These are phyloP conservation scores for Yamadazyma buinensis DNA, from an alignment of 1,139 yeast species.

Conservation along the genomic window DNA sequence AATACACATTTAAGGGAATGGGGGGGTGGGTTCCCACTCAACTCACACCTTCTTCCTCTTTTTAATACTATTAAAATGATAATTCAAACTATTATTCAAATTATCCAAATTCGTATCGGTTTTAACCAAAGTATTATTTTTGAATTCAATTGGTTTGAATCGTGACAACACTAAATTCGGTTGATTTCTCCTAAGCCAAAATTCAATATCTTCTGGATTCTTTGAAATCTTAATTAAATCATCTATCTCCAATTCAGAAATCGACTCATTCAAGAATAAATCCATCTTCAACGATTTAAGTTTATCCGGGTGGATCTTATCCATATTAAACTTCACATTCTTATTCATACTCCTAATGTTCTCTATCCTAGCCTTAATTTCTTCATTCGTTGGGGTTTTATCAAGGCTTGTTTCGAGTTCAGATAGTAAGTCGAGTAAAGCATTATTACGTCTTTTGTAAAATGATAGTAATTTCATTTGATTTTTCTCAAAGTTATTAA, in stretches of 20 bases:
- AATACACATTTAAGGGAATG: no score
- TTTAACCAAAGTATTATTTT: constrained; percentile 13
- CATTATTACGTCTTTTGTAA: constrained; percentile 38
- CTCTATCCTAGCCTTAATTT: constrained; percentile 16
- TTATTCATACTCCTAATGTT: constrained; percentile 23
- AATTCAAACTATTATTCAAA: constrained; percentile 10
- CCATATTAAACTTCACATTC: constrained; percentile 11
- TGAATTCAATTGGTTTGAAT: constrained; percentile 30
- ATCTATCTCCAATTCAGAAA: constrained; percentile 39
- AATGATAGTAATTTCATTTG: constrained; percentile 34
- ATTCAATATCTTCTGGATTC: constrained; percentile 39
- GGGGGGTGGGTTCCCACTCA: no score
- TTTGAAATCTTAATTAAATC: constrained; percentile 31
- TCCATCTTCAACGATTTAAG: constrained; percentile 8
- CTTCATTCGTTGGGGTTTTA: constrained; percentile 4
- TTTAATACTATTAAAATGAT: constrained; percentile 8
- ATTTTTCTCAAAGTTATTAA: constrained; percentile 29
- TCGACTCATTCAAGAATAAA: constrained; percentile 22
- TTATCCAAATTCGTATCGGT: constrained; percentile 12
- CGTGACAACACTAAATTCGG: constrained; percentile 33
- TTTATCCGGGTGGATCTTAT: not conserved
- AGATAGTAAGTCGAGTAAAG: constrained; percentile 29
- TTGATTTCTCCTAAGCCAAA: constrained; percentile 38
- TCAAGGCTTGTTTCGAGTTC: constrained; percentile 19
- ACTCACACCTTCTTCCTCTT: constrained; percentile 13